These are phyloP conservation scores for Fusarium floridanum DNA, from an alignment of 2,329 filamentous ascomycete species.

Conservation along the genomic window DNA sequence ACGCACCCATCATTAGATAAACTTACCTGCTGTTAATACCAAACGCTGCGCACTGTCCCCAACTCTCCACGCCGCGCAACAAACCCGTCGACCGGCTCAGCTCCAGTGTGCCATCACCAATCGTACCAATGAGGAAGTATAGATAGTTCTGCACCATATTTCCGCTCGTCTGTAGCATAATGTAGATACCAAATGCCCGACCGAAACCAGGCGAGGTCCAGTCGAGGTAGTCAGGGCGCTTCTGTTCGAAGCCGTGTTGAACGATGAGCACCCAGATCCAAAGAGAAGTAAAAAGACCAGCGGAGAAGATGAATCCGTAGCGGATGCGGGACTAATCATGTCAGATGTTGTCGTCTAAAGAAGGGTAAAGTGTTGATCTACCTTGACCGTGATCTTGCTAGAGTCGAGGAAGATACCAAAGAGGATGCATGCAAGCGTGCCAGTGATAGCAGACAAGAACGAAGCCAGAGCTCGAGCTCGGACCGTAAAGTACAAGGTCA, in stretches of 20 bases:
- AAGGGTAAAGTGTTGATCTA: not conserved
- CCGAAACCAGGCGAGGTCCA: not conserved
- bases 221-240: not conserved
- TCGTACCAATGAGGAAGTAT: not conserved
- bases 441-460: not conserved
- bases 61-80: not conserved
- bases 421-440: not conserved
- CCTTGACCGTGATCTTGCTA: not conserved
- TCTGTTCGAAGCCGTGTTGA: not conserved
- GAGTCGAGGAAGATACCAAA: not conserved
- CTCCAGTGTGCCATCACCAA: not conserved
- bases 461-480: not conserved
- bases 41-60: not conserved
- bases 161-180: not conserved
- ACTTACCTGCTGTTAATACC: not conserved
- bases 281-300: not conserved
- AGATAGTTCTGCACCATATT: not conserved
- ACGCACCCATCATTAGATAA: not conserved
- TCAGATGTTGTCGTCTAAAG: not conserved
- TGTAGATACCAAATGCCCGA: not conserved
- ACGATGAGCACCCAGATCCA: not conserved
- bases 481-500: not conserved
- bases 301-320: not conserved
- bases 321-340: not conserved
- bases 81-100: not conserved